Conservation (phyloP, 2,329 filamentous ascomycete genomes). For the Zymoseptoria brevis region DNA sequence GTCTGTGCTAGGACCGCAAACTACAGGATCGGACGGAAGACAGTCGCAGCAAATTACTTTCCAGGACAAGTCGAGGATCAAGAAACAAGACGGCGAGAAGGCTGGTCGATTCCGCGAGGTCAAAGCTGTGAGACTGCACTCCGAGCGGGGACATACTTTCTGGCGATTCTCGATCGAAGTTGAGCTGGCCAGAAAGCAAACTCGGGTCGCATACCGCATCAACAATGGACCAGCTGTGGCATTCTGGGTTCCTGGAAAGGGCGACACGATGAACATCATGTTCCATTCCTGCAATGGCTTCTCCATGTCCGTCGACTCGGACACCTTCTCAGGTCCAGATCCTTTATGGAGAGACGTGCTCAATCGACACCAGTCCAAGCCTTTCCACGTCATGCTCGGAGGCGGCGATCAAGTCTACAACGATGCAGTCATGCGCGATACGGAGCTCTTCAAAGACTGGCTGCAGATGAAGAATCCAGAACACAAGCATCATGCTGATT, state of each 20-base stretch:
- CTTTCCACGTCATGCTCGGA: slow-evolving; percentile 97
- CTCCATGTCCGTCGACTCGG: slow-evolving; percentile 66
- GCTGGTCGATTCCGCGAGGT: slow-evolving; percentile 76
- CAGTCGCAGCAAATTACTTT: slow-evolving; percentile 29
- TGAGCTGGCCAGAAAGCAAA: slow-evolving; percentile 68
- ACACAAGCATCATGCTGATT: slow-evolving; percentile 70
- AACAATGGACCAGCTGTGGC: slow-evolving; percentile 80
- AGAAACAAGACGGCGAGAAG: slow-evolving; percentile 66
- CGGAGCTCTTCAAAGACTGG: slow-evolving; percentile 74
- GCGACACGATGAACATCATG: slow-evolving; percentile 95
- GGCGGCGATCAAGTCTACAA: slow-evolving; percentile 98
- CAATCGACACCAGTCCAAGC: slow-evolving; percentile 81
- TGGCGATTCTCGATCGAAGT: slow-evolving; percentile 96
- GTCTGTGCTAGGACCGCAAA: slow-evolving; percentile 26
- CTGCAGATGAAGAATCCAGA: slow-evolving; percentile 68
- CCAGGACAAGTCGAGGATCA: slow-evolving; percentile 40
- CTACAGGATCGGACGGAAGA: slow-evolving; percentile 17
- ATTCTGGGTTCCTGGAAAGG: slow-evolving; percentile 87
- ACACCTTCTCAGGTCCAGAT: slow-evolving; percentile 83
- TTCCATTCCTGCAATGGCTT: slow-evolving; percentile 98
- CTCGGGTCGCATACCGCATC: slow-evolving; percentile 89
- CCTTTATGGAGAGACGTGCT: slow-evolving; percentile 95
- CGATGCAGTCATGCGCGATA: slow-evolving; percentile 70
- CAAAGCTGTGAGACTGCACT: slow-evolving; percentile 70
- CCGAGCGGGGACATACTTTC: slow-evolving; percentile 82